Base-by-base conservation (phyloP, 345 rosid species). In the Nasturtium officinale region DNA sequence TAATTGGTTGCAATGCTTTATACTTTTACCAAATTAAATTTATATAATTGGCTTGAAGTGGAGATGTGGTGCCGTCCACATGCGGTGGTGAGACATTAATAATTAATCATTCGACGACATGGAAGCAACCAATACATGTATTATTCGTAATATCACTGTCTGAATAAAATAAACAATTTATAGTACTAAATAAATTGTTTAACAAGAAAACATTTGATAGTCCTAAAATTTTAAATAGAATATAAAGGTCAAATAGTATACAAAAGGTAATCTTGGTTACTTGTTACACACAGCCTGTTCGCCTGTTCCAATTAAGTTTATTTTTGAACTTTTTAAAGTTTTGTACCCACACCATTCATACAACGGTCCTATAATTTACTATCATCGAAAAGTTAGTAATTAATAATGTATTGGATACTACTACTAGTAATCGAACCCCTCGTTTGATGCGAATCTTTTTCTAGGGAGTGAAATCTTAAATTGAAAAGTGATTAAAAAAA, bases 11-110 rank as follows among this genome's bases (percentile, higher is more conserved):
- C 67, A 64, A 21, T 38, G 55, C 65, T 46, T 47, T 56, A 54
- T 55, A 33, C 43, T 59, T 54, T 75, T 45, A 47, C 2, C 30
- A 15, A 16, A 32, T 23, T 16, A 48, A 54, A 55, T 53, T 53
- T 15, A 30, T 43, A 51, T 28, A 56, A 40, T 47, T 77, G 25
- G 72, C 20, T 40, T n/a, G 26, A 63, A 72, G 80, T 64, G 80
- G 76, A 76, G 60, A 20, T 38, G 78, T 75, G 80, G 67, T 70
- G 48, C 72, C 76, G 72, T 77, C 76, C 71, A 64, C 38, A 47
- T 64, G 71, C 70, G 40, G 30, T 56, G 61, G 76, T 47, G 61
- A 43, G 40, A 71, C 32, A 56, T 64, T 56, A 28, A 26, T 56
- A 47, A 47, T 37, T 10, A 21, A 35, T 7, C 50, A 2, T 64